Evolutionary conservation across 2,329 filamentous ascomycete species (phyloP), one percentile per base, ranked within the genome.

Genomic region (Curvularia spicifera): DNA sequence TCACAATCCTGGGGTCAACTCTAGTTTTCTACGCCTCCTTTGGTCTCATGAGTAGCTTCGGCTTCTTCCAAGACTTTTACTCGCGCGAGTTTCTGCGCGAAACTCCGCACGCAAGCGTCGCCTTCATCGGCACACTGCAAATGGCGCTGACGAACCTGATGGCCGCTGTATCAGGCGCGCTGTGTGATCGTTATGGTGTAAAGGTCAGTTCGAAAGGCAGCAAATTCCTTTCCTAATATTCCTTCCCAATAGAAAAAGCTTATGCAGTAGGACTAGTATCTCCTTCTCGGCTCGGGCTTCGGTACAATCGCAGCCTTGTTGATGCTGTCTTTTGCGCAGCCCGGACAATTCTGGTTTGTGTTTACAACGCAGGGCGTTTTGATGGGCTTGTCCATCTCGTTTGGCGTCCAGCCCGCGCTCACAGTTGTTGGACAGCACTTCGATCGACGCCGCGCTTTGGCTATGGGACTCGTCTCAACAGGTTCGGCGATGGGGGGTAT

Each of bases 171-270:
- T 81, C 86, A n/a, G 88, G 88, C 1, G 83, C 83, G 18, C 47
- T 88, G 0, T 89, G 84, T 64, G 89, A 91, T 67, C 81, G 75
- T 33, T 85, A 85, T 54, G 88, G 88, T 0, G 83, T 87, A 0
- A 80, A 81, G 37, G 81, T 78, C 20, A 63, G 80, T 20, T 31
- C 3, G 56, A n/a, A n/a, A 39, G 15, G 1, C n/a, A 10, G 15
- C 76, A 13, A 35, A 4, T 24, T 28, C 28, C 2, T 29, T 5
- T 8, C 33, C 20, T 29, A 22, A 37, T n/a, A 12, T 22, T 31
- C 12, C 24, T 13, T 31, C 26, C 28, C 9, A 33, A 33, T 3
- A 4, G 31, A 2, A 15, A 35, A n/a, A 20, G 18, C 39, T 43
- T 8, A 43, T 54, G 12, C 65, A 6, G 6, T 18, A n/a, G 9